Base-by-base conservation (phyloP, 495 filamentous ascomycete genomes). In the Pseudomonodictys pantanalensis region DNA sequence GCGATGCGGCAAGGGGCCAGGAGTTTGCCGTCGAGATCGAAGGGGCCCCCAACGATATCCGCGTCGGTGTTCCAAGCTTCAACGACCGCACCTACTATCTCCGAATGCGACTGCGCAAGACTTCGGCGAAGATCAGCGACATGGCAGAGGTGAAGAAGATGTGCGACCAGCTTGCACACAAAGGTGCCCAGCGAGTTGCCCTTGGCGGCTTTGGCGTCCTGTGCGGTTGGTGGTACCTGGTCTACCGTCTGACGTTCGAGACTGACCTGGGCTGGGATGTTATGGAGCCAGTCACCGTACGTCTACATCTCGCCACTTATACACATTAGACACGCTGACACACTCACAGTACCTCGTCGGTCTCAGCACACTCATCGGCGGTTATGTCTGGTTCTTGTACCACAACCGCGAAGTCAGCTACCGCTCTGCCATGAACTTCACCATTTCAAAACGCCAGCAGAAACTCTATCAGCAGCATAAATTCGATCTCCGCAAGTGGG, bases 301-400 rank as follows among this genome's bases (percentile, higher is more conserved):
- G 68, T 28, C 22, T 11, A 10, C 30, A 22, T 11, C 5, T 45
- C 9, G 17, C 22, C 17, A 42, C 25, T 20, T 8, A 23, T 44
- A 39, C 5, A 49, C 25, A 30, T 26, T 39, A 1, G 29, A 17
- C 41, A 26, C 22, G 28, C 46, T 58, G 35, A 44, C 33, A 4
- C 4, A 11, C 23, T 20, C 23, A n/a, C 38, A 76, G 47, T 95
- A 96, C 67, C 81, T 96, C 33, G 89, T 88, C 10, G 90, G 89
- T 11, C 77, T 95, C 59, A 82, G 83, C 6, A 90, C 87, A 15
- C 80, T 95, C 69, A 93, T 97, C 76, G 83, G 85, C 33, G 91
- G 90, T 24, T 97, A 96, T 64, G 75, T 95, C 60, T 96, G 91
- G 87, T 96, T 97, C 67, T 78, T 97, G 10, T 95, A 92, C 72